Evolutionary conservation across 2,329 filamentous ascomycete species (phyloP), one percentile per base, ranked within the genome.

Genomic region (Ophiostoma pallidulum): DNA sequence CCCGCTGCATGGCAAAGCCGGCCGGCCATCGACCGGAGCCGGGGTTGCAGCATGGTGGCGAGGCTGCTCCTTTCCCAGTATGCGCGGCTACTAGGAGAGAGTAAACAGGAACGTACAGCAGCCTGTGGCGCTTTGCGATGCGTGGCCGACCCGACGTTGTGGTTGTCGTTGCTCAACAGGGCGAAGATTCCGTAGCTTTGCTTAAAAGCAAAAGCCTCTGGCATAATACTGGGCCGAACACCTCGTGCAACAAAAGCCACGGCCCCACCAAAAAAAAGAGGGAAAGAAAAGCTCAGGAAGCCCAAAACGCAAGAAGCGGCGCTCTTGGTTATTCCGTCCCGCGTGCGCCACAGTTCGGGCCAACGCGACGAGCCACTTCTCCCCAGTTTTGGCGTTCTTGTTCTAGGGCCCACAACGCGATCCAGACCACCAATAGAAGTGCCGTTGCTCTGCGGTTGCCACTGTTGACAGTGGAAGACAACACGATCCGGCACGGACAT

Each of bases 1-100:
- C n/a, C 14, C 9, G 18, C 8, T 8, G 31, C 26, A 8, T 36
- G 31, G 19, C 50, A 57, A 4, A 61, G 41, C n/a, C 54, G 52
- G 36, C 51, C 52, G 29, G 55, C 52, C 53, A 62, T 67, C 58
- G 75, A 69, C 59, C 76, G 73, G 66, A 84, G 66, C 65, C 80
- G 75, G 55, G 80, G 74, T 64, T 84, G 81, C 53, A 86, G 66
- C 81, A 87, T 86, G 41, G 53, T 63, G 49, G 20, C 31, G 26
- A 9, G 22, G n/a, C 32, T 12, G 22, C 22, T 22, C 12, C 35
- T 41, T 32, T 42, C 31, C 9, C 26, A n/a, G n/a, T n/a, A n/a
- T n/a, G n/a, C n/a, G n/a, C n/a, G n/a, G n/a, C n/a, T n/a, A n/a
- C n/a, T n/a, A n/a, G n/a, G n/a, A n/a, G n/a, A n/a, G n/a, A n/a